These are phyloP conservation scores for Plasmopara viticola DNA, from an alignment of 352 stramenopile genomes.

Conservation along the genomic window DNA sequence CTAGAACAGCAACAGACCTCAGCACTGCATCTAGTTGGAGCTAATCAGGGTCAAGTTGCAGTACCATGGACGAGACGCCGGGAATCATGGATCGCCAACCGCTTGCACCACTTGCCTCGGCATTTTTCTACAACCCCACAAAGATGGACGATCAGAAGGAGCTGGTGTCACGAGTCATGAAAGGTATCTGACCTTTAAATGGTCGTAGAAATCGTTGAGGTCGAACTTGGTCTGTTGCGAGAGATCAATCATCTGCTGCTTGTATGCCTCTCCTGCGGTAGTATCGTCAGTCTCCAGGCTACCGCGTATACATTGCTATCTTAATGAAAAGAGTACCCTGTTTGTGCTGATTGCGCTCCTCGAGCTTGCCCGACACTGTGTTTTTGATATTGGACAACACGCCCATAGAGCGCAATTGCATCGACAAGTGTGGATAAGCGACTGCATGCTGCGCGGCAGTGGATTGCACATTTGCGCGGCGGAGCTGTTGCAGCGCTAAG, in stretches of 20 bases:
- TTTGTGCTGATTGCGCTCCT: constrained; percentile 78
- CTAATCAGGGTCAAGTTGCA: constrained; percentile 3
- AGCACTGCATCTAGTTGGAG: constrained; percentile 3
- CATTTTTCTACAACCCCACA: constrained; percentile 52
- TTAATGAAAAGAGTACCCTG: constrained; percentile 30
- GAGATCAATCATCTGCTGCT: constrained; percentile 68
- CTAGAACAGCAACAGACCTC: constrained; percentile 22
- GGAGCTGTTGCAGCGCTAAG: constrained; percentile 24
- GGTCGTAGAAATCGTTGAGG: constrained; percentile 55
- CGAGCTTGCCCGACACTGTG: constrained; percentile 64
- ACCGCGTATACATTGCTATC: neutral
- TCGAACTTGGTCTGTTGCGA: constrained; percentile 66
- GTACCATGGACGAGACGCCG: constrained; percentile 69
- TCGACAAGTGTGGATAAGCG: constrained; percentile 8
- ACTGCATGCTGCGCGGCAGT: neutral
- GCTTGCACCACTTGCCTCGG: constrained; percentile 57
- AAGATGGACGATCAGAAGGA: no score
- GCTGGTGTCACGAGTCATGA: neutral
- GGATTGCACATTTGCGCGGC: constrained; percentile 11
- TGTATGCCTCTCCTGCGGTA: constrained; percentile 57
- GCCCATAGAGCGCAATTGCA: constrained; percentile 48
- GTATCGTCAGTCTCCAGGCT: neutral
- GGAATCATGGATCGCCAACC: constrained; percentile 79
- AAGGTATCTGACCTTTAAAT: constrained; percentile 53
- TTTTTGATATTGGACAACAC: constrained; percentile 72